These are phyloP conservation scores for Paramarasmius palmivorus DNA, from an alignment of 1,284 basidiomycete species.

Conservation along the genomic window DNA sequence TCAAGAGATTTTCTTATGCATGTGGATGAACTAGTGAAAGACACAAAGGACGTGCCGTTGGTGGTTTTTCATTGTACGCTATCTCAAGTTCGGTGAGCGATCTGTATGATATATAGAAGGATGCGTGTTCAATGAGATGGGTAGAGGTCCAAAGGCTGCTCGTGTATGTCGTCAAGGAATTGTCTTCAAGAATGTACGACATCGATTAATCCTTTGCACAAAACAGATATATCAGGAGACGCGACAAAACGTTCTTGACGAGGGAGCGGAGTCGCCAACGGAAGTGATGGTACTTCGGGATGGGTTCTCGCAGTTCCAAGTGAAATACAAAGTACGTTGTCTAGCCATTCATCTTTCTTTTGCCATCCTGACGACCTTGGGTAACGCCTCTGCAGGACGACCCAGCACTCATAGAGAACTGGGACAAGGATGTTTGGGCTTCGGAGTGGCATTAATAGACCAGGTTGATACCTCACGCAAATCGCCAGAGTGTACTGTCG, in stretches of 20 bases:
- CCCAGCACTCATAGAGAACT: conserved; percentile 71
- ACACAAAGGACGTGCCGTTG: conserved; percentile 59
- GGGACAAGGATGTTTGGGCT: conserved; percentile 65
- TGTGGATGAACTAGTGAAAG: conserved; percentile 58
- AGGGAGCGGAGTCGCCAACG: conserved; percentile 39
- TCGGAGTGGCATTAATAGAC: conserved; percentile 35
- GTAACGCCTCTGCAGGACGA: conserved; percentile 51
- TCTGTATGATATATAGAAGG: conserved; percentile 5
- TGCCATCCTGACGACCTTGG: conserved; percentile 5
- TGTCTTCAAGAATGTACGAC: not conserved
- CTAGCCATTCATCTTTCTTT: not conserved
- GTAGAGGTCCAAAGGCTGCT: conserved; percentile 77
- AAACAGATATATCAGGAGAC: conserved; percentile 69
- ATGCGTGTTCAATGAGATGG: conserved; percentile 6
- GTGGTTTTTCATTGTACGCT: conserved; percentile 78
- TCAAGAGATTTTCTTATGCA: conserved; percentile 55
- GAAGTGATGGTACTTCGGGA: conserved; percentile 66
- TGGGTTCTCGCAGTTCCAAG: conserved; percentile 72
- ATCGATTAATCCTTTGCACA: not conserved
- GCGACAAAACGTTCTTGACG: conserved; percentile 40
- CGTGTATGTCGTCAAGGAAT: conserved; percentile 44
- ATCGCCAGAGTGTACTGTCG: too few relatives aligned
- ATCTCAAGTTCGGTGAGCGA: conserved; percentile 60
- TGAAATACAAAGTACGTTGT: conserved; percentile 60
- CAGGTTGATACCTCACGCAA: conserved; percentile 7